These are phyloP conservation scores for Endocarpon pusillum DNA, from an alignment of 495 filamentous ascomycete genomes.

Conservation along the genomic window DNA sequence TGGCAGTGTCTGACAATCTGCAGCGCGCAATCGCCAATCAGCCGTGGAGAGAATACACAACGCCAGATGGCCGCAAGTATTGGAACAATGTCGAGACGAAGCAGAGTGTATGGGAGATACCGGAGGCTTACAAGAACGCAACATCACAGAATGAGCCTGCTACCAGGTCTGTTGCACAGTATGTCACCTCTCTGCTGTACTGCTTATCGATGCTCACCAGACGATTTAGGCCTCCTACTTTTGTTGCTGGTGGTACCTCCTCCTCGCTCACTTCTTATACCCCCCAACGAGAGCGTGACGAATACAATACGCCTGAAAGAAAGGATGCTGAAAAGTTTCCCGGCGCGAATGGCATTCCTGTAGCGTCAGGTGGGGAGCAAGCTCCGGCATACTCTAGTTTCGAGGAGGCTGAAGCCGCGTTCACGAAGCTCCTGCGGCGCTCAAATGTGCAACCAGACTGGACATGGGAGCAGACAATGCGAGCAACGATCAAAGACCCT, in stretches of 20 bases:
- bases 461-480: constrained; percentile 84
- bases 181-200: constrained; percentile 19
- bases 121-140: constrained; percentile 61
- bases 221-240: constrained; percentile 39
- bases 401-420: constrained; percentile 89
- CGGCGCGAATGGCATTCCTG: constrained; percentile 39
- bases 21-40: constrained; percentile 68
- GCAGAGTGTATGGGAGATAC: constrained; percentile 90
- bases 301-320: too few relatives aligned
- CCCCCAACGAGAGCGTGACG: constrained; percentile 31
- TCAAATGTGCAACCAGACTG: constrained; percentile 76
- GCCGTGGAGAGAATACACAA: constrained; percentile 86
- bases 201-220: constrained; percentile 15
- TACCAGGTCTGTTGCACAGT: constrained; percentile 38
- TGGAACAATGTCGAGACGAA: constrained; percentile 87
- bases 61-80: constrained; percentile 74
- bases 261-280: constrained; percentile 32
- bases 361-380: constrained; percentile 42
- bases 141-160: constrained; percentile 37
- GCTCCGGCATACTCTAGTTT: constrained; percentile 65
- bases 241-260: constrained; percentile 45
- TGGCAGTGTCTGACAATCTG: constrained; percentile 5
- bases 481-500: constrained; percentile 76
- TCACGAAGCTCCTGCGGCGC: constrained; percentile 76
- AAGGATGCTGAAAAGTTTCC: too few relatives aligned